Evolutionary conservation across 495 filamentous ascomycete species (phyloP), one percentile per base, ranked within the genome.

Genomic region (Xylona heveae): DNA sequence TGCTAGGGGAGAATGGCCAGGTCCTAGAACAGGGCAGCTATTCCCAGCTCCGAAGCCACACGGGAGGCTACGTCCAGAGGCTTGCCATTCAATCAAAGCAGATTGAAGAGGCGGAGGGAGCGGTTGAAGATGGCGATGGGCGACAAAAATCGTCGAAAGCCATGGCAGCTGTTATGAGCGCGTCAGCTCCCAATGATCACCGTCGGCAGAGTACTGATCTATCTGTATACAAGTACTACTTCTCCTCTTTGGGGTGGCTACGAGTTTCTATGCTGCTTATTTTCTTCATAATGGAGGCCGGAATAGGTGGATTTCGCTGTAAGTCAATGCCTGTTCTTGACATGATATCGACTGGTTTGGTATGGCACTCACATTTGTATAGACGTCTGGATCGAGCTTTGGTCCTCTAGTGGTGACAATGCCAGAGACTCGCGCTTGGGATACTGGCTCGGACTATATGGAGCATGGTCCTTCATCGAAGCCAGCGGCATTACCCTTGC

Each of bases 361-460:
- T 13, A 7, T 25, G 23, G 8, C 13, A 25, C 13, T 8, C 7
- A 13, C 13, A 25, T 25, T 7, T 25, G 8, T 13, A 25, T 8
- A 7, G 7, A 25, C 7, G 8, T 25, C 23, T 25, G 8, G 7
- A 13, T 25, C 7, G 23, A 13, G 23, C 23, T 25, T 13, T 8
- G 23, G 23, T 25, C 7, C 23, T 25, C n/a, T n/a, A n/a, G n/a
- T n/a, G n/a, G n/a, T n/a, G n/a, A n/a, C n/a, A n/a, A n/a, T n/a
- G n/a, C n/a, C n/a, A n/a, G n/a, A n/a, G n/a, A n/a, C n/a, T n/a
- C n/a, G 23, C 8, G 23, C 8, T 16, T 30, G 28, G 28, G 28
- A 9, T 43, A 44, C 34, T 49, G 39, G 40, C 38, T 49, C 18
- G 43, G 46, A 23, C 4, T 47, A 3, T 49, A 49, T 37, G 43